Evolutionary conservation across 225 moss, liverwort and hornwort genomes (phyloP).

Genomic region (Bryoerythrophyllum caledonicum): DNA sequence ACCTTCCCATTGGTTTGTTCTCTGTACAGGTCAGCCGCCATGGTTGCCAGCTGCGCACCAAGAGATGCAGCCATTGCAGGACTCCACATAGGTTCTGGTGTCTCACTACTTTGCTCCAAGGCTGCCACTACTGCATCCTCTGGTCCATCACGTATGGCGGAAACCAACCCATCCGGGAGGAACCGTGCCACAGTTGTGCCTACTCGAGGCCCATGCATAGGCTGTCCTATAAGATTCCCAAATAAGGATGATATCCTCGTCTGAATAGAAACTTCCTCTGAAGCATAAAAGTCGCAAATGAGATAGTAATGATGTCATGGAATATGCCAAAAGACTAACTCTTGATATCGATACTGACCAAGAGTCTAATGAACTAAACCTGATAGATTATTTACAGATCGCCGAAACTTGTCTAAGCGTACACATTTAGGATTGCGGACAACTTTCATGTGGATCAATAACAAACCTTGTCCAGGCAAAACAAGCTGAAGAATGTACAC

Average conservation of each 20-base stretch:
- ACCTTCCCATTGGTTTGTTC: slow-evolving; percentile 83
- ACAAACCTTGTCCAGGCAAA: slow-evolving; percentile 75
- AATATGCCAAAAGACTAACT: too few relatives aligned
- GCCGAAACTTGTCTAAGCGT: background rate
- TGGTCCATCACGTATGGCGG: slow-evolving; percentile 81
- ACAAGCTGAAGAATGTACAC: slow-evolving; percentile 89
- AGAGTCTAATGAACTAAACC: slow-evolving; percentile 1
- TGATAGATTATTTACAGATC: background rate
- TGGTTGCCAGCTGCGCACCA: slow-evolving; percentile 74
- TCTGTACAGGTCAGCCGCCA: slow-evolving; percentile 71
- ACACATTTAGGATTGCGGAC: background rate
- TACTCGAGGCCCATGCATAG: slow-evolving; percentile 91
- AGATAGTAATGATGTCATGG: background rate
- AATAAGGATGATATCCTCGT: slow-evolving; percentile 71
- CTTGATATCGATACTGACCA: too few relatives aligned
- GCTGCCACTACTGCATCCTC: slow-evolving; percentile 79
- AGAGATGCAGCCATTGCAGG: slow-evolving; percentile 92
- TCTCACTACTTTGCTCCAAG: slow-evolving; percentile 82
- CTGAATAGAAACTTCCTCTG: slow-evolving; percentile 72
- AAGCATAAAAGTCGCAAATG: background rate
- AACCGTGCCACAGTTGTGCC: slow-evolving; percentile 77
- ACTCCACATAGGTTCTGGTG: slow-evolving; percentile 90
- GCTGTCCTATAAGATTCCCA: slow-evolving; percentile 82
- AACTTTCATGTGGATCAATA: background rate
- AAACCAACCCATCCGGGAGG: slow-evolving; percentile 82